These are phyloP conservation scores for Murraya paniculata DNA, from an alignment of 345 rosid species.

Conservation along the genomic window DNA sequence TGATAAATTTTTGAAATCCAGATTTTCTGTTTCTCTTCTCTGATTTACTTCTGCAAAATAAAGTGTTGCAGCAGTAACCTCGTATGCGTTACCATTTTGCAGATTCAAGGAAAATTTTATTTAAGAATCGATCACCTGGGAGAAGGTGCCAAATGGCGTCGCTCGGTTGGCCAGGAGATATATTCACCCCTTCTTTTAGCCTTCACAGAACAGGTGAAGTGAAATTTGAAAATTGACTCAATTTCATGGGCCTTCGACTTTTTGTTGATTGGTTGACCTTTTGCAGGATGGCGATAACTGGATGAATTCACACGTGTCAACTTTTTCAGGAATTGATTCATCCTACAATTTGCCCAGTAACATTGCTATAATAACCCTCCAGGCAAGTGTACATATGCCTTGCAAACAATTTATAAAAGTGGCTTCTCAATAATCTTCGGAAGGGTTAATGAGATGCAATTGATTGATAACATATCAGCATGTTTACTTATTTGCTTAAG, in stretches of 20 bases:
- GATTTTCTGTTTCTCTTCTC: neutral
- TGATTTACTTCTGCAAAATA: neutral
- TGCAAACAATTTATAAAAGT: neutral
- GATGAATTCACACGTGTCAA: slow-evolving; percentile 47
- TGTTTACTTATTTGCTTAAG: neutral
- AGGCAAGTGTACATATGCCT: slow-evolving; percentile 40
- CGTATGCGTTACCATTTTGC: slow-evolving; percentile 17
- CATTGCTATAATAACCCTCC: slow-evolving; percentile 77
- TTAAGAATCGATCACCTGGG: slow-evolving; percentile 69
- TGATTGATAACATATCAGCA: neutral
- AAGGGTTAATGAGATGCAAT: slow-evolving; percentile 1
- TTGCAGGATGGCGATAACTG: slow-evolving; percentile 66
- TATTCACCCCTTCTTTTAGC: slow-evolving; percentile 88
- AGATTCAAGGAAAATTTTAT: slow-evolving; percentile 80
- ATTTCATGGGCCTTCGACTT: slow-evolving; percentile 5
- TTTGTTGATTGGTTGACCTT: slow-evolving; percentile 14
- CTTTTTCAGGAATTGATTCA: slow-evolving; percentile 68
- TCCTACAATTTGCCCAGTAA: slow-evolving; percentile 75
- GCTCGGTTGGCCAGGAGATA: slow-evolving; percentile 78
- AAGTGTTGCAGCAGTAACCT: neutral
- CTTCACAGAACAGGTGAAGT: slow-evolving; percentile 76
- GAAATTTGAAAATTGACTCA: neutral
- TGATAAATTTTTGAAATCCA: neutral
- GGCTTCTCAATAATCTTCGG: neutral
- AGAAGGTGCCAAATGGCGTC: slow-evolving; percentile 95